phyloP scores from a whole-genome alignment of 371 early-diverging fungal species.

The Circinella minor region DNA sequence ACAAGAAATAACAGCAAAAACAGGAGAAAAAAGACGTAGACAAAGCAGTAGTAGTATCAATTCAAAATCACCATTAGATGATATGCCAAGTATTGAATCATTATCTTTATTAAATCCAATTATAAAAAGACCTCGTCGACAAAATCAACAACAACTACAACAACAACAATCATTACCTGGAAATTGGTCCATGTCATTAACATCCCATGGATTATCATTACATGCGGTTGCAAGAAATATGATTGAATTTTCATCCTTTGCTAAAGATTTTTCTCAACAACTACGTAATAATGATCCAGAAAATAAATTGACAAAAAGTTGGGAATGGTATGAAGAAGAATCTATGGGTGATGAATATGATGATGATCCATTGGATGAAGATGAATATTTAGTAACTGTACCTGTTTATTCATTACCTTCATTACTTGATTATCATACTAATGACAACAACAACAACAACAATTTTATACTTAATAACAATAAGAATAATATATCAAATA shows the following conservation, averaged over 20 bases:
- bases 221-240: constrained; percentile 37
- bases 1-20: not conserved
- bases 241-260: constrained; percentile 36
- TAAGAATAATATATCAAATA: not conserved
- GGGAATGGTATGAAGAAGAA: constrained; percentile 24
- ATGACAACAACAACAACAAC: not conserved
- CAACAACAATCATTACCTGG: constrained; percentile 6
- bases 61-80: constrained; percentile 3
- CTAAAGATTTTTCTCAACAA: constrained; percentile 38
- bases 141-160: not conserved
- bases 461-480: not conserved
- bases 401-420: constrained; percentile 31
- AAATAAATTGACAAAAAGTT: constrained; percentile 23
- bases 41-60: constrained; percentile 1
- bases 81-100: constrained; percentile 11
- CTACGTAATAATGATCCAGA: constrained; percentile 34
- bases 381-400: constrained; percentile 44
- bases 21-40: constrained; percentile 12
- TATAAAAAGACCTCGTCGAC: constrained; percentile 3
- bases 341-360: constrained; percentile 34
- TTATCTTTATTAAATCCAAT: not conserved
- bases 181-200: constrained; percentile 47
- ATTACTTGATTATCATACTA: constrained; percentile 9
- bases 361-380: constrained; percentile 37
- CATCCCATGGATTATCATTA: constrained; percentile 36